Percentiles rank a stretch among this genome's conserved stretches.
These are phyloP conservation scores for Azolla pinnata DNA, from an alignment of 75 land plant genomes.

Conservation along the genomic window DNA sequence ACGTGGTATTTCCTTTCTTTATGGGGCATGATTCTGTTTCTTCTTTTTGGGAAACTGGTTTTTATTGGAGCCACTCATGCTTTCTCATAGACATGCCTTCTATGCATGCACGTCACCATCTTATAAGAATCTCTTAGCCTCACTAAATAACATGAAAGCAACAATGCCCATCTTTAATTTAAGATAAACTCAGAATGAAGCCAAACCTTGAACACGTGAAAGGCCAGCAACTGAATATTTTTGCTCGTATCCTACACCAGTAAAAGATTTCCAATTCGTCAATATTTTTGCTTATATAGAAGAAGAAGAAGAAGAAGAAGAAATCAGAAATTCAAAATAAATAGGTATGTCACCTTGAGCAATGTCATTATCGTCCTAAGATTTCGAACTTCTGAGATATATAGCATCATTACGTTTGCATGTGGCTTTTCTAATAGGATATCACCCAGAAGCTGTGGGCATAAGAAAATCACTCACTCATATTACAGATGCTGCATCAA, in stretches of 20 bases:
- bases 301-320: neutral
- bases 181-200: neutral
- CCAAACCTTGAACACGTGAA: slow-evolving; percentile 87
- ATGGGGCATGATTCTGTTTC: too few relatives aligned
- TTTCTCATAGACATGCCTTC: too few relatives aligned
- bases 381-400: slow-evolving; percentile 64
- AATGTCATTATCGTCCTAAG: slow-evolving; percentile 80
- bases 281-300: neutral
- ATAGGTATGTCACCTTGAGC: slow-evolving; percentile 45
- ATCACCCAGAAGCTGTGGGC: slow-evolving; percentile 72
- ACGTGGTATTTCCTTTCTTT: too few relatives aligned
- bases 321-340: neutral
- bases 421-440: slow-evolving; percentile 82
- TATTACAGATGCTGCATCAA: slow-evolving; percentile 1
- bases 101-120: too few relatives aligned
- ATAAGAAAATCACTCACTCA: slow-evolving; percentile 9
- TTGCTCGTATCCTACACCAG: slow-evolving; percentile 81
- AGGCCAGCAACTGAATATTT: slow-evolving; percentile 82
- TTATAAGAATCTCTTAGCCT: too few relatives aligned
- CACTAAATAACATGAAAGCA: too few relatives aligned
- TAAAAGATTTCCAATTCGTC: neutral
- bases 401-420: slow-evolving; percentile 78
- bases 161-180: neutral
- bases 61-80: too few relatives aligned
- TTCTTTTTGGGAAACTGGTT: too few relatives aligned